Evolutionary conservation across 2,329 filamentous ascomycete species (phyloP), one percentile per base, ranked within the genome.

Genomic region (Rhinocladiella similis): DNA sequence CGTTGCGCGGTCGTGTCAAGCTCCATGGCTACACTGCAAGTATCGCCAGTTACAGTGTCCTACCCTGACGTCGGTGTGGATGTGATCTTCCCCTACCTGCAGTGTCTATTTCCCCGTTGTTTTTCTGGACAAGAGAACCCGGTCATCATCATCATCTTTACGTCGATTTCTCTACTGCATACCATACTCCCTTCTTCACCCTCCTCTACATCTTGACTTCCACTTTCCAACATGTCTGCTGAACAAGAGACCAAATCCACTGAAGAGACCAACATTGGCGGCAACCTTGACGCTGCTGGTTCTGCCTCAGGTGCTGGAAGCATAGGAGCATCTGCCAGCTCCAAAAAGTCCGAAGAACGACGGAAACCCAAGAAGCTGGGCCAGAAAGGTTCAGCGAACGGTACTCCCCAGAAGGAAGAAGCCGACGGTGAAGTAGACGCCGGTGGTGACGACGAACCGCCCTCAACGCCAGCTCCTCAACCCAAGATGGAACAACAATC

Each of bases 301-400:
- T 68, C 68, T 25, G 70, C 70, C 9, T 69, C 71, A n/a, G 70
- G 69, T 12, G 66, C 69, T 19, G 69, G 68, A 33, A 67, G 63
- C 33, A 56, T 65, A n/a, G 60, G 63, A 48, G 65, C 63, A 33
- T 63, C 63, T 19, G 53, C 63, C 2, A 68, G 64, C 51, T 63
- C 66, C 10, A 70, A 71, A 62, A 65, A 70, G 33, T 63, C 68
- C 18, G 64, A 69, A 49, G 61, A 67, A 42, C 62, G 66, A 53
- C 57, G 71, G 58, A 63, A 67, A 58, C 64, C 63, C 27, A 66
- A 64, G 36, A 65, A 66, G 50, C 54, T 65, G 22, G 61, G 61
- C 45, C 59, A 65, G 46, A 65, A 66, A 45, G 51, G 42, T 41
- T 55, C 62, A 50, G 54, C 61, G n/a, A 63, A 63, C 60, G 60